Evolutionary conservation across 768 basidiomycete genomes (phyloP), one percentile per base, ranked within the genome.

Genomic region (Calocybe indica): DNA sequence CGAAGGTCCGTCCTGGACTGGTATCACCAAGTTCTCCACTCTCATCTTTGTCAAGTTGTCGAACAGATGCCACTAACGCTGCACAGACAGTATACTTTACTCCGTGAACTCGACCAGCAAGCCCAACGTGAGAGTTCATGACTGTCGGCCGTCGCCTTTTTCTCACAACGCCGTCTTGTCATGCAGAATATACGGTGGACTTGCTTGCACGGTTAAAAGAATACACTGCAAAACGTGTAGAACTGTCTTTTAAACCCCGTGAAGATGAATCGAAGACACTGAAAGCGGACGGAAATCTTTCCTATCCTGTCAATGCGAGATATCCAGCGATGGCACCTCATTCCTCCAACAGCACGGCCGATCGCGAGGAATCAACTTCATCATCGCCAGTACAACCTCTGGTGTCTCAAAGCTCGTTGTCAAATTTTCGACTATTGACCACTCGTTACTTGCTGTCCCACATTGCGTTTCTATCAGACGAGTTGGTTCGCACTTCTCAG

Each of bases 61-160:
- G 86, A 89, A 50, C 86, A 90, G 59, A 64, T 92, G 6, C 90
- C 90, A 1, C 65, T 89, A 46, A 82, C 84, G 28, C 61, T 92
- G 14, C 82, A 85, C 49, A 72, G 90, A 38, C 82, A 84, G 45
- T 82, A 82, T 57, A 72, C 75, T 30, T 68, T 92, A 30, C 75
- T 90, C 63, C 70, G 73, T 6, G 88, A 92, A 60, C 67, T 90
- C 33, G 90, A 92, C 54, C 71, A 80, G 47, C 81, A 87, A 60
- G 71, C 75, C 4, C 22, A 22, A 22, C 22, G 22, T 22, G 22
- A 22, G 22, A 22, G 22, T 22, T 22, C 22, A 22, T 22, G 4
- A 22, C 4, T 22, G 22, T 15, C 37, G 65, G 59, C 40, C 15
- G 11, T 46, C 39, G 35, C 13, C n/a, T 22, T 41, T 32, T 28